These are phyloP conservation scores for Spathaspora arborariae DNA, from an alignment of 805 yeast genomes.

Conservation along the genomic window DNA sequence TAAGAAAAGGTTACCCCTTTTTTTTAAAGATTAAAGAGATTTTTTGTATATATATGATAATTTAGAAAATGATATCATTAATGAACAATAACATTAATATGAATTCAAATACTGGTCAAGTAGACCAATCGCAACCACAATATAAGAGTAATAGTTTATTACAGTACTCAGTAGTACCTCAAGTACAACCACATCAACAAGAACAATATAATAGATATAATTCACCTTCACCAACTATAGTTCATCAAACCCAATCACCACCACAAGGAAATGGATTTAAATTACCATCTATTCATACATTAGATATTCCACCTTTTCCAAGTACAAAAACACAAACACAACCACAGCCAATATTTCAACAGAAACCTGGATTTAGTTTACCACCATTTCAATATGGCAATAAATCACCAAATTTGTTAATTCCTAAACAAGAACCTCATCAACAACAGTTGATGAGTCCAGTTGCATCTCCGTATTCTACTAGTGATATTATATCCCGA, in stretches of 20 bases:
- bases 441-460: conserved; percentile 11
- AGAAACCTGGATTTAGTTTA: conserved; percentile 1
- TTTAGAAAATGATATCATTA: background rate
- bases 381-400: conserved; percentile 3
- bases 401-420: conserved; percentile 6
- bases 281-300: conserved; percentile 34
- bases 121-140: conserved; percentile 1
- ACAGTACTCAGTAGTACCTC: background rate
- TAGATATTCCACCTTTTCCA: conserved; percentile 26
- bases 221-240: conserved; percentile 2
- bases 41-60: background rate
- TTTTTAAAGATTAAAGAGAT: no score
- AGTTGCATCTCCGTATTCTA: conserved; percentile 14
- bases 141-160: conserved; percentile 1
- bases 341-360: conserved; percentile 4
- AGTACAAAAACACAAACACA: background rate
- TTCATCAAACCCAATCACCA: background rate
- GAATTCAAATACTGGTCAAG: background rate
- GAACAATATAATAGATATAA: background rate
- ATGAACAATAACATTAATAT: background rate
- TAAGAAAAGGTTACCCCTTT: background rate
- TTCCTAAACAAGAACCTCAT: conserved; percentile 6
- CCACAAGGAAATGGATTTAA: conserved; percentile 5
- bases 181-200: no score
- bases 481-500: conserved; percentile 5